Evolutionary conservation across 257 asterid genomes (phyloP).

Genomic region (Datura wrightii): DNA sequence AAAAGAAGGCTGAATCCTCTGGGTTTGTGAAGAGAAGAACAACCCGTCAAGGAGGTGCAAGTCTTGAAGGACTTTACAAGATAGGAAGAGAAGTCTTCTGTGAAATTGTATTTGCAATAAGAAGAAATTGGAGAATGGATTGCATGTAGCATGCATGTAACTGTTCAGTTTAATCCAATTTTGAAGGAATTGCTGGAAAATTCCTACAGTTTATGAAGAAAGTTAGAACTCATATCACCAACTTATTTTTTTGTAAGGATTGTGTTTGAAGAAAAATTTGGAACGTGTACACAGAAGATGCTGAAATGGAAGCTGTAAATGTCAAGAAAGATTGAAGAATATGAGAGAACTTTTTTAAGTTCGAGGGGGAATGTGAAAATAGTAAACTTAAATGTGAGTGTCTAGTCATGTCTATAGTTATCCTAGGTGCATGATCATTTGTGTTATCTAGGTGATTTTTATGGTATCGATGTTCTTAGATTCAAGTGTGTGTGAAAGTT

Average conservation of each 20-base stretch:
- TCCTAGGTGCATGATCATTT: no score
- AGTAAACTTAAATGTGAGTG: no score
- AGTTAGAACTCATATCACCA: neutral
- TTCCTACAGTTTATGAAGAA: neutral
- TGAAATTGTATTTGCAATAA: neutral
- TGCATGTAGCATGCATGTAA: no score
- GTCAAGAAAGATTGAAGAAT: slow-evolving; percentile 10
- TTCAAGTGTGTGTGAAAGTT: no score
- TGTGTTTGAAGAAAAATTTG: neutral
- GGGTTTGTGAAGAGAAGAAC: neutral
- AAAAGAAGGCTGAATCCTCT: neutral
- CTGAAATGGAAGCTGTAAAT: neutral
- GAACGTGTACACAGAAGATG: neutral
- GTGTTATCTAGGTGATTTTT: no score
- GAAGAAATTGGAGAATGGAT: neutral
- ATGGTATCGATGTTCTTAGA: no score
- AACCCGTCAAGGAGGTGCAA: neutral
- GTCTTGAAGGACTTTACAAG: neutral
- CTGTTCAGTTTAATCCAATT: neutral
- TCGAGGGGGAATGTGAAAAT: no score
- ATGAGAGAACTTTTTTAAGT: neutral
- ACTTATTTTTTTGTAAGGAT: neutral
- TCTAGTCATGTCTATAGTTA: no score
- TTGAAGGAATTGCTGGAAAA: neutral
- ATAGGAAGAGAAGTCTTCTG: neutral